Conservation (phyloP, 2,329 filamentous ascomycete species). For the Akanthomyces dipterigenus region DNA sequence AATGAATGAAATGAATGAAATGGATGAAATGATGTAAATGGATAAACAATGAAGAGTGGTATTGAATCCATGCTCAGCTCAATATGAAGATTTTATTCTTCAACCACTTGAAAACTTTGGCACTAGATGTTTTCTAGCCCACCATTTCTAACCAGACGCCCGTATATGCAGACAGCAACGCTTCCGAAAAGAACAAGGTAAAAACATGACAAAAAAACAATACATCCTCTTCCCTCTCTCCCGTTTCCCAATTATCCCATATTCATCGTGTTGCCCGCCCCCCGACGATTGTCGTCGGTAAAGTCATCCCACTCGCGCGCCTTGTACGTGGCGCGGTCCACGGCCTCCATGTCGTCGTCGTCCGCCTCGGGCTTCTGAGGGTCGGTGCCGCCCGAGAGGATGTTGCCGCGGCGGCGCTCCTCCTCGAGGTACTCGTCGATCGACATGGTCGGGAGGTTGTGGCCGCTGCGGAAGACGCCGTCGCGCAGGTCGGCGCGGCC, state of each 20-base stretch:
- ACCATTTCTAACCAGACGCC: background rate
- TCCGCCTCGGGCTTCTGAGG: slow-evolving; percentile 65
- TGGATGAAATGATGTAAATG: background rate
- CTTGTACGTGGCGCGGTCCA: slow-evolving; percentile 87
- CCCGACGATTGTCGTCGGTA: slow-evolving; percentile 79
- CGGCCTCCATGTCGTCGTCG: slow-evolving; percentile 84
- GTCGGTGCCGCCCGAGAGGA: slow-evolving; percentile 85
- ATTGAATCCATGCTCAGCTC: background rate
- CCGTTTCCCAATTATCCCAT: slow-evolving; percentile 46
- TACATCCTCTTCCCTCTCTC: too few species aligned
- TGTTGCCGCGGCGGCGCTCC: slow-evolving; percentile 74
- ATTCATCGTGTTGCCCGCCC: slow-evolving; percentile 77
- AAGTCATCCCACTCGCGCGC: slow-evolving; percentile 94
- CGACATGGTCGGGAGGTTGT: slow-evolving; percentile 93
- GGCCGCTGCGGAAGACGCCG: slow-evolving; percentile 82
- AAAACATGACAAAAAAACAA: background rate
- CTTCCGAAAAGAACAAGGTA: background rate
- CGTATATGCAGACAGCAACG: background rate
- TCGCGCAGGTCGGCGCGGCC: slow-evolving; percentile 67
- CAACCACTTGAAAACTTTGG: background rate
- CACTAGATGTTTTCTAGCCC: background rate
- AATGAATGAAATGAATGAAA: background rate
- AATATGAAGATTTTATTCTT: too few species aligned
- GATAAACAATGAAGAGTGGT: background rate
- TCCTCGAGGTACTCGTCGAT: slow-evolving; percentile 98